Base-by-base conservation (phyloP, 2,329 filamentous ascomycete genomes). In the Hypoxylon sp. region DNA sequence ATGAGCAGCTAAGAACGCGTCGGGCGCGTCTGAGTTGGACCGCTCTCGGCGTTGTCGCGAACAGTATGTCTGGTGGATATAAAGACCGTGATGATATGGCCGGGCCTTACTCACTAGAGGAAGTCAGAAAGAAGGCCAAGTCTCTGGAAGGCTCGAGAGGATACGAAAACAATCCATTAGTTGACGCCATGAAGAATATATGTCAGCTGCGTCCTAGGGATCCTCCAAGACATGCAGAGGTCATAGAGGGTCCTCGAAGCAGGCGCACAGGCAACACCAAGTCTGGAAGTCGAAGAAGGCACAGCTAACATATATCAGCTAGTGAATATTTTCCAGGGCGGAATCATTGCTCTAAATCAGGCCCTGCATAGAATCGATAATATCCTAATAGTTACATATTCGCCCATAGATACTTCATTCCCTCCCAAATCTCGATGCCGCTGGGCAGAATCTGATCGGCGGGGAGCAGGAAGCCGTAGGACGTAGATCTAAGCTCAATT, bases 1-100 rank as follows among this genome's bases (percentile, higher is more conserved):
- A 68, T 17, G 68, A 71, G 34, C 69, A 65, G 10, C 59, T 68
- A 17, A 68, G 59, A 19, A 64, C 62, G 56, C 60, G 46, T 68
- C 65, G 75, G 74, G 53, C 72, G 72, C 60, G 80, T 7, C 74
- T 79, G 13, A 82, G 80, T 73, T 82, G 81, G 81, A 82, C 80
- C 0, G 80, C 77, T 0, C 76, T 82, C 5, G 80, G 79, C 0
- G 76, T 78, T 25, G 77, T 78, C 2, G 77, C 75, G 1, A 68
- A 69, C 38, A 72, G 65, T 23, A 69, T 67, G 63, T 65, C 70
- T 11, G 34, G 28, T 28, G 65, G 65, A 19, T 52, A 57, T 19
- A 76, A 75, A n/a, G 74, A 74, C 5, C 71, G 75, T 17, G 75
- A 77, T 21, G 74, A 76, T 52, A 78, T 74, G 51, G 75, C 77